Evolutionary conservation across 176 grass and related monocot genomes (phyloP), one percentile per base, ranked within the genome.

Genomic region (Luzula sylvatica): DNA sequence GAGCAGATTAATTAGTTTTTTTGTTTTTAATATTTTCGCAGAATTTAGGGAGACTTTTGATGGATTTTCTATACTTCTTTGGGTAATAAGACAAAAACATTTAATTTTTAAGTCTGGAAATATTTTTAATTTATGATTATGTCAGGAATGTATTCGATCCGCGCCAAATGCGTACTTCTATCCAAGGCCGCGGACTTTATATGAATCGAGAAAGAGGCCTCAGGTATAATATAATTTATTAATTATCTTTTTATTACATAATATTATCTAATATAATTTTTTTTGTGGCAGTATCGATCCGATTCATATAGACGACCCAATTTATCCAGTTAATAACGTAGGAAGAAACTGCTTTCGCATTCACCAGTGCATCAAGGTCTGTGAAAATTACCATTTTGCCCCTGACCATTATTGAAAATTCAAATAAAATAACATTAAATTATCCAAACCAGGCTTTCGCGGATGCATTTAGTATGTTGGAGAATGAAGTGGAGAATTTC

Each of bases 321-420:
- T 89, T 54, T 86, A 83, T 61, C 81, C 74, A 55, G 58, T 73
- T 47, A 96, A 96, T 55, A 96, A 96, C 73, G 84, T 96, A 9
- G 90, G 90, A 8, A 84, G 90, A 58, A 96, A 96, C 59, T 96
- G 90, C 83, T 96, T 96, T 52, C 90, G 90, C 7, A 96, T 96
- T 78, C 90, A 96, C 40, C 90, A 96, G 25, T 96, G 90, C 62
- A 89, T 89, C 65, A 96, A 96, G 77, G 90, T 89, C 65, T 64
- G 58, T 46, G 55, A 18, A 44, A 42, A 55, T 38, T 68, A 51
- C 67, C n/a, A 12, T 58, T 18, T 53, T 40, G 16, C 15, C 29
- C 3, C 49, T 32, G 14, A 23, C 50, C 48, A 23, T 57, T 56
- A 32, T 26, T 29, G 54, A 23, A 9, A 44, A 6, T 27, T 74